Evolutionary conservation across 2,329 filamentous ascomycete genomes (phyloP).

Genomic region (Didymella pomorum): DNA sequence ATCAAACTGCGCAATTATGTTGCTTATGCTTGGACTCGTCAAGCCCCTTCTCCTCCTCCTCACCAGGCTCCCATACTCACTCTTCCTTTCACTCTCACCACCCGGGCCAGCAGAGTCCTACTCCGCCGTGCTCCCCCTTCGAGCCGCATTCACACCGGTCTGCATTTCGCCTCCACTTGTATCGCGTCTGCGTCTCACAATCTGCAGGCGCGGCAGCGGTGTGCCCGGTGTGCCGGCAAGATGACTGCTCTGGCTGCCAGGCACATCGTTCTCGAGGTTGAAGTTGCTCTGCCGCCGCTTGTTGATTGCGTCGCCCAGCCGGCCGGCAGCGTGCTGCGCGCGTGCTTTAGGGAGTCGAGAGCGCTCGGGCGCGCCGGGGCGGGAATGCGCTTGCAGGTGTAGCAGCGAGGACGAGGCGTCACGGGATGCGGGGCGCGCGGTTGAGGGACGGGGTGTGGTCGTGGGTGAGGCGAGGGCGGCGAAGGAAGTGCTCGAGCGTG

Average conservation of each 20-base stretch:
- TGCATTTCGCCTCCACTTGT: slow-evolving; percentile 46
- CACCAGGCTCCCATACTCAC: slow-evolving; percentile 12
- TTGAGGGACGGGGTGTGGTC: slow-evolving; percentile 26
- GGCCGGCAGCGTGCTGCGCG: slow-evolving; percentile 27
- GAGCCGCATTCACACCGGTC: slow-evolving; percentile 25
- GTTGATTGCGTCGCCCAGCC: slow-evolving; percentile 40
- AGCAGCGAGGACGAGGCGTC: slow-evolving; percentile 39
- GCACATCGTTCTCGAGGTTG: slow-evolving; percentile 37
- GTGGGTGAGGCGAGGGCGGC: slow-evolving; percentile 33
- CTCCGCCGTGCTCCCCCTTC: slow-evolving; percentile 8
- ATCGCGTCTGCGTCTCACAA: slow-evolving; percentile 45
- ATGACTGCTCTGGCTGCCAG: slow-evolving; percentile 9
- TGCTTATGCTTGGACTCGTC: slow-evolving; percentile 9
- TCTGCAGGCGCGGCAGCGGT: slow-evolving; percentile 44
- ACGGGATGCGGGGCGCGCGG: slow-evolving; percentile 39
- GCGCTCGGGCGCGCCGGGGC: slow-evolving; percentile 22
- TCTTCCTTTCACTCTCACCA: neutral
- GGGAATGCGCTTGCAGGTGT: slow-evolving; percentile 35
- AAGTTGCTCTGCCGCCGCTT: slow-evolving; percentile 38
- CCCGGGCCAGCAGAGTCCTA: slow-evolving; percentile 13
- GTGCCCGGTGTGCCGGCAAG: slow-evolving; percentile 15
- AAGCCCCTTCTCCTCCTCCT: slow-evolving; percentile 9
- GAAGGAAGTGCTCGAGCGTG: slow-evolving; percentile 40
- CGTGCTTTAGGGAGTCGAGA: slow-evolving; percentile 45
- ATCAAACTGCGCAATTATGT: slow-evolving; percentile 10